A percentile compares a stretch with the other conserved stretches of the same genome.
These are phyloP conservation scores for Gracilaria caudata DNA, from an alignment of 23 red algal genomes.

Conservation along the genomic window DNA sequence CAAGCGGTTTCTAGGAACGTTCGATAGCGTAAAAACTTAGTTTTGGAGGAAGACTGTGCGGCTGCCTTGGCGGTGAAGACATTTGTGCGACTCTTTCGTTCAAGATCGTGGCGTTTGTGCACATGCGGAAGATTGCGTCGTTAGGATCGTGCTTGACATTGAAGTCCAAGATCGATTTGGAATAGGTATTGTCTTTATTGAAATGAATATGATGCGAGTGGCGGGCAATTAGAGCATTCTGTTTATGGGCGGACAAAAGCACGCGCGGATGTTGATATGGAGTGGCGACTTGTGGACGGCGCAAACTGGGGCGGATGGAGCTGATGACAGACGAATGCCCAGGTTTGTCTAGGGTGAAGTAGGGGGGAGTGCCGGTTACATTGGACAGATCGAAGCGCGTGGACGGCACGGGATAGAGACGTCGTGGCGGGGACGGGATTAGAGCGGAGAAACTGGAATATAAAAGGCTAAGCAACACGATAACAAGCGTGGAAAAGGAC, in stretches of 20 bases:
- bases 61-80: neutral
- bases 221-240: conserved; percentile 13
- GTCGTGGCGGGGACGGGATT: neutral
- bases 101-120: conserved; percentile 23
- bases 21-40: conserved; percentile 3
- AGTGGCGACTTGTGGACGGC: neutral
- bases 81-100: neutral
- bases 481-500: neutral
- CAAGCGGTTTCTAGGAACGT: conserved; percentile 25
- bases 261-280: conserved; percentile 42
- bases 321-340: conserved; percentile 23
- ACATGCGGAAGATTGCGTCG: conserved; percentile 8
- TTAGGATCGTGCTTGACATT: conserved; percentile 15
- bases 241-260: neutral
- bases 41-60: neutral
- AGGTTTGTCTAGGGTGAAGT: conserved; percentile 37
- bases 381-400: conserved; percentile 54
- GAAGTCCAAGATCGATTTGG: neutral
- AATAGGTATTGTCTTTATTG: conserved; percentile 3
- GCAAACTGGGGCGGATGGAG: neutral
- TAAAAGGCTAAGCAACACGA: neutral
- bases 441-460: neutral
- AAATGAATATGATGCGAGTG: conserved; percentile 26
- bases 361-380: conserved; percentile 4
- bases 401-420: neutral